Base-by-base conservation (phyloP, 192 early-diverging fungal species). In the Coemansia sp. region DNA sequence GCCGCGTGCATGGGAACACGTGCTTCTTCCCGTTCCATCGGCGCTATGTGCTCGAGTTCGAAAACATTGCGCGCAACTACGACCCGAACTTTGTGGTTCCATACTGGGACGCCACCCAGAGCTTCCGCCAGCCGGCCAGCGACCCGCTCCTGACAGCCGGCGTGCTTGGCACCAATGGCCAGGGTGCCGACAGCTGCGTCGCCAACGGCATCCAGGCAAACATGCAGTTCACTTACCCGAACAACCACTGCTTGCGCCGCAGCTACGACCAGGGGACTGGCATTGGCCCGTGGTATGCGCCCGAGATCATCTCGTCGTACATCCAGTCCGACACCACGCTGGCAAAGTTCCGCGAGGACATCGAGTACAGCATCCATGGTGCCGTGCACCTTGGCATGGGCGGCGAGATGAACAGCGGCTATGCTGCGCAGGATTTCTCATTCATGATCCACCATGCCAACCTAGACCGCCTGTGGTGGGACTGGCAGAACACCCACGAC, bases 401-500 rank as follows among this genome's bases (percentile, higher is more conserved):
- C 38, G 79, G 83, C 25, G 79, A 81, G 35, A 81, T 84, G 83
- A 40, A 70, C 62, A 62, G 63, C 15, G 69, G 73, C 23, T 79
- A 73, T 42, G 76, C 75, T 11, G 75, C 83, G 2, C 73, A 81
- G 6, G 83, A 84, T 69, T 82, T 76, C 66, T 76, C 59, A 65
- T 82, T 82, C 54, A 82, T 82, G 79, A 57, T 76, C 17, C 81
- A 83, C 36, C 83, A 84, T 41, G 72, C 83, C 29, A 79, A 79
- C 38, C 53, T 84, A 11, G 83, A 84, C 61, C 67, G 74, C 17
- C 68, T 84, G 73, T 84, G 83, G 83, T 71, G 68, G 67, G 75
- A 81, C 66, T 84, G 83, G 83, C 83, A 84, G 62, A 78, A 73
- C 70, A 54, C 38, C 1, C 69, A 80, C 54, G 55, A 62, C 41